A percentile compares a stretch with the other conserved stretches of the same genome.
These are phyloP conservation scores for Schizophyllum amplum DNA, from an alignment of 1,284 basidiomycete species.

Conservation along the genomic window DNA sequence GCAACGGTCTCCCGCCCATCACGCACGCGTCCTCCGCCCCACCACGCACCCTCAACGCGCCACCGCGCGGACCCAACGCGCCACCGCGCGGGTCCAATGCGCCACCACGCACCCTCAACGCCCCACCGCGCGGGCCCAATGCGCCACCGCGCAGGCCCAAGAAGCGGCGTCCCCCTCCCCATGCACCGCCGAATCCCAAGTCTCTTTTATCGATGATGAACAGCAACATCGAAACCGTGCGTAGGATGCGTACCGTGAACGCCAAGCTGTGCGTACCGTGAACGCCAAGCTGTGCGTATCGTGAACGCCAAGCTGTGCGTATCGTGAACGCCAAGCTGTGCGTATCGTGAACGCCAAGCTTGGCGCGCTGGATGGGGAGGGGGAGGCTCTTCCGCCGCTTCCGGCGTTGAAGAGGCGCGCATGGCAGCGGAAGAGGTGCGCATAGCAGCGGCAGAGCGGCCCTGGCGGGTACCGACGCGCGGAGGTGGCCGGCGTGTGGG, in stretches of 20 bases:
- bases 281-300: no score
- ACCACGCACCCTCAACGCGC: no score
- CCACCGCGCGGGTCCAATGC: no score
- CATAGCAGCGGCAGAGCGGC: slow-evolving; percentile 42
- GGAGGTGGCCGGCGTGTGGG: slow-evolving; percentile 12
- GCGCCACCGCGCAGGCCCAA: slow-evolving; percentile 15
- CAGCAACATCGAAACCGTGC: no score
- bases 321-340: slow-evolving; percentile 62
- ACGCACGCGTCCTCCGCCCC: slow-evolving; percentile 32
- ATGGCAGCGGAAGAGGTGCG: no score
- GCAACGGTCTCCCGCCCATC: slow-evolving; percentile 56
- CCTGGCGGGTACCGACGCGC: slow-evolving; percentile 33
- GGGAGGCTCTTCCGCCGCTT: slow-evolving; percentile 18
- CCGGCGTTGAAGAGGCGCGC: no score
- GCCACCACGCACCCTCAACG: no score
- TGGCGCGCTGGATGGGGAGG: slow-evolving; percentile 45
- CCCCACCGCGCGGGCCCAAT: no score
- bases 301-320: no score
- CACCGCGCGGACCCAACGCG: no score
- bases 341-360: slow-evolving; percentile 65
- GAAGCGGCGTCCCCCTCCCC: slow-evolving; percentile 39
- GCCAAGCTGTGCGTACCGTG: slow-evolving; percentile 65
- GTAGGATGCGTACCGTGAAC: no score
- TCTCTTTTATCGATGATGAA: slow-evolving; percentile 61
- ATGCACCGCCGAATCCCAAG: no score